A percentile compares a stretch with the other conserved stretches of the same genome.
Conservation (phyloP, 176 grass and related monocot genomes). For the Paspalum vaginatum region DNA sequence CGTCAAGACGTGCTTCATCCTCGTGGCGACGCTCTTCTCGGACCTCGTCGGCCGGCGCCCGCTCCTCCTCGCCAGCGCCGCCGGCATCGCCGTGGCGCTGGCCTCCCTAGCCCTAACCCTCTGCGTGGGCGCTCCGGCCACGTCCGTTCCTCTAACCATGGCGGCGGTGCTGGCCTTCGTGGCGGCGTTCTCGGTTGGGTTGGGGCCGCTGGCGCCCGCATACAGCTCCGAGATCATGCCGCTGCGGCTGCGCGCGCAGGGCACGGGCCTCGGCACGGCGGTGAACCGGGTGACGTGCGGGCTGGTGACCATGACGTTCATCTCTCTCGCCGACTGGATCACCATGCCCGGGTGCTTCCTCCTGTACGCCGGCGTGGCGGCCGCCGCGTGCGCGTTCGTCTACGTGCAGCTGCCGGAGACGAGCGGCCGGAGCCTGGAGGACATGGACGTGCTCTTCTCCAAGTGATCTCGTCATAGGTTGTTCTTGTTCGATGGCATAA, state of each 20-base stretch:
- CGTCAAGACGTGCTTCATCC: constrained; percentile 46
- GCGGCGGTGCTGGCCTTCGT: constrained; percentile 35
- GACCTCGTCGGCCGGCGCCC: constrained; percentile 48
- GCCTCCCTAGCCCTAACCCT: constrained; percentile 13
- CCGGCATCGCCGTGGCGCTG: constrained; percentile 34
- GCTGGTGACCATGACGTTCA: constrained; percentile 56
- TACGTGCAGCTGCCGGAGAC: constrained; percentile 48
- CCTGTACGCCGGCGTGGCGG: constrained; percentile 38
- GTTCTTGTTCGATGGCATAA: too few species aligned
- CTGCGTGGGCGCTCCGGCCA: background rate
- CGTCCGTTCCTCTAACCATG: background rate
- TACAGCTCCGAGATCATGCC: constrained; percentile 55
- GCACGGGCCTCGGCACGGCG: constrained; percentile 32
- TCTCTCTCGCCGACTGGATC: constrained; percentile 50
- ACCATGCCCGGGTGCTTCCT: constrained; percentile 56
- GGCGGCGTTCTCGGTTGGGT: constrained; percentile 50
- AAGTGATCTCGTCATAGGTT: background rate
- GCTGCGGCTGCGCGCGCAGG: constrained; percentile 54
- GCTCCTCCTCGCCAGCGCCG: constrained; percentile 48
- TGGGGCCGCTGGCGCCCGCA: constrained; percentile 39
- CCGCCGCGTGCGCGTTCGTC: constrained; percentile 27
- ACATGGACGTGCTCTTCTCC: constrained; percentile 44
- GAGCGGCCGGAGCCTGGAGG: constrained; percentile 48
- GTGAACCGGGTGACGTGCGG: constrained; percentile 45
- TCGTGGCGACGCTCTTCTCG: constrained; percentile 45